Conservation (phyloP, 2,329 filamentous ascomycete genomes). For the Myriangium duriaei region DNA sequence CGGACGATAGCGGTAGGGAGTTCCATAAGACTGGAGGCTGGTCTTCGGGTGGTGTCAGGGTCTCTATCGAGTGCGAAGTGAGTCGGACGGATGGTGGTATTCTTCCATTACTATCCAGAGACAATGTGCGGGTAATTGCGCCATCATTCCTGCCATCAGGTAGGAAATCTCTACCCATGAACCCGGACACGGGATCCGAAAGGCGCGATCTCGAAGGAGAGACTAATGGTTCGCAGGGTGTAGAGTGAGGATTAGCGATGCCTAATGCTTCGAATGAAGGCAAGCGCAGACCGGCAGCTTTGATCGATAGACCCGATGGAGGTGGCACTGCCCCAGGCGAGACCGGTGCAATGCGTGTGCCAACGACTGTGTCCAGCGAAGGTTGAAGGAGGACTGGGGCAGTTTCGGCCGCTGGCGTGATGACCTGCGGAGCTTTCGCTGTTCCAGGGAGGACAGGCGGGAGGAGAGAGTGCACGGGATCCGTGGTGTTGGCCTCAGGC, state of each 20-base stretch:
- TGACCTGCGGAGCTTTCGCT: not conserved
- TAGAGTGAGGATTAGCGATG: conserved; percentile 36
- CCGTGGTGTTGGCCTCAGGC: not conserved
- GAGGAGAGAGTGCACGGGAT: not conserved
- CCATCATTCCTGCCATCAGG: conserved; percentile 1
- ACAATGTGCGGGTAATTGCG: conserved; percentile 6
- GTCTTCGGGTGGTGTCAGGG: conserved; percentile 7
- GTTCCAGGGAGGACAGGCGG: not conserved
- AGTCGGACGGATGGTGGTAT: conserved; percentile 1
- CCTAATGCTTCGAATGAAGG: conserved; percentile 42
- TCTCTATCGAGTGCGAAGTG: conserved; percentile 4
- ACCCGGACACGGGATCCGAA: conserved; percentile 5
- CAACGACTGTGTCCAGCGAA: conserved; percentile 11
- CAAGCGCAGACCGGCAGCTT: conserved; percentile 33
- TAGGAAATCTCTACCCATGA: conserved; percentile 1
- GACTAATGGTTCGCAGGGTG: conserved; percentile 13
- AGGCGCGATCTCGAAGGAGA: conserved; percentile 2
- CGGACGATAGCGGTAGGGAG: not conserved
- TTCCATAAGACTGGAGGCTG: conserved; percentile 3
- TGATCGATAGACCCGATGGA: conserved; percentile 13
- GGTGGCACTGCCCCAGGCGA: conserved; percentile 3
- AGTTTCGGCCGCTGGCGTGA: not conserved
- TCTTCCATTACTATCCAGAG: conserved; percentile 10
- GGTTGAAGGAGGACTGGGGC: conserved; percentile 1
- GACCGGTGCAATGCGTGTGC: conserved; percentile 10